These are phyloP conservation scores for Penicillium vulpinum DNA, from an alignment of 2,329 filamentous ascomycete genomes.

Conservation along the genomic window DNA sequence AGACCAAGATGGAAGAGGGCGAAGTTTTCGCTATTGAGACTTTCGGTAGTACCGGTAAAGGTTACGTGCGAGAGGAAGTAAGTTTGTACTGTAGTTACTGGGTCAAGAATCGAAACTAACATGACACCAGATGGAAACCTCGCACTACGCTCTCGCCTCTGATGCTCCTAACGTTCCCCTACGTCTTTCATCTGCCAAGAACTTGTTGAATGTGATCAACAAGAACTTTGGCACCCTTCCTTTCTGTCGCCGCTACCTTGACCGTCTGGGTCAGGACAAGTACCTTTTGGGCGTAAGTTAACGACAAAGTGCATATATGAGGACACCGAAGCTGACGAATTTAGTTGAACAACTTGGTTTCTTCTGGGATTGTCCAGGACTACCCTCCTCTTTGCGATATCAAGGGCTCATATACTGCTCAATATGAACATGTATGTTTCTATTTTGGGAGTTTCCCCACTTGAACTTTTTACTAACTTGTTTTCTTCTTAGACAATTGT, in stretches of 20 bases:
- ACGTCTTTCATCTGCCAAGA: slow-evolving; percentile 78
- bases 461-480: slow-evolving; percentile 14
- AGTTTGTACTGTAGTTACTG: slow-evolving; percentile 31
- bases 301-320: background rate
- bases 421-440: slow-evolving; percentile 83
- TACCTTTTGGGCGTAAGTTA: slow-evolving; percentile 78
- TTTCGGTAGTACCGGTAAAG: slow-evolving; percentile 89
- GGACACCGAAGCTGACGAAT: slow-evolving; percentile 27
- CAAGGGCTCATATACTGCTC: slow-evolving; percentile 92
- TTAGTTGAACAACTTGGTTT: slow-evolving; percentile 81
- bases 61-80: slow-evolving; percentile 82
- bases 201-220: slow-evolving; percentile 82
- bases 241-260: slow-evolving; percentile 86
- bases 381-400: slow-evolving; percentile 88
- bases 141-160: slow-evolving; percentile 76
- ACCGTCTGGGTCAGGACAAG: slow-evolving; percentile 91
- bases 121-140: slow-evolving; percentile 65
- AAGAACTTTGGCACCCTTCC: slow-evolving; percentile 95
- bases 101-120: slow-evolving; percentile 5
- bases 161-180: slow-evolving; percentile 76
- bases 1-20: slow-evolving; percentile 96
- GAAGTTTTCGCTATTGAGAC: slow-evolving; percentile 96
- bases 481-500: slow-evolving; percentile 65
- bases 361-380: slow-evolving; percentile 79
- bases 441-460: background rate